Conservation (phyloP, 2,329 filamentous ascomycete genomes). For the Arachnomyces sp. region DNA sequence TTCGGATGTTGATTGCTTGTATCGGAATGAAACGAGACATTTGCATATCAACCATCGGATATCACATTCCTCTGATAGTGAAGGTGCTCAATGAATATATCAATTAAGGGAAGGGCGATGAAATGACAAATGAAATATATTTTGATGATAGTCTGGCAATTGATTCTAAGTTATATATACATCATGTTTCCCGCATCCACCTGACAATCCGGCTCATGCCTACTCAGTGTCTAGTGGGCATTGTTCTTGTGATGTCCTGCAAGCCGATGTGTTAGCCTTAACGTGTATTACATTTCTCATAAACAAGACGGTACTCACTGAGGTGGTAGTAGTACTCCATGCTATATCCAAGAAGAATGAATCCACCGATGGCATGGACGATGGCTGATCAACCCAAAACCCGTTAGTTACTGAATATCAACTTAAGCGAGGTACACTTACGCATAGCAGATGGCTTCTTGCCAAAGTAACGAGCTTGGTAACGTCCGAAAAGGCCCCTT, state of each 20-base stretch:
- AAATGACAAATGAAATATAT: constrained; percentile 10
- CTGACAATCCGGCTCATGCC: constrained; percentile 6
- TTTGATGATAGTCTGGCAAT: constrained; percentile 2
- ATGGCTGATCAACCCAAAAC: constrained; percentile 55
- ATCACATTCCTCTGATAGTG: background rate
- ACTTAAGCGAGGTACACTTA: constrained; percentile 47
- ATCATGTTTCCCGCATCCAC: constrained; percentile 24
- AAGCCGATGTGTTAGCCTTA: constrained; percentile 11
- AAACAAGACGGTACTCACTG: constrained; percentile 56
- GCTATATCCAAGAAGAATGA: constrained; percentile 80
- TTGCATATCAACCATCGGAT: too few relatives aligned
- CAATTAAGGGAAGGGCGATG: constrained; percentile 1
- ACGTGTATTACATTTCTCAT: constrained; percentile 7
- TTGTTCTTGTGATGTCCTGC: constrained; percentile 99
- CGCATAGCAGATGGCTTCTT: constrained; percentile 84
- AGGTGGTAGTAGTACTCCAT: constrained; percentile 99
- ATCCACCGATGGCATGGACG: constrained; percentile 71
- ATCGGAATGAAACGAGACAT: too few relatives aligned
- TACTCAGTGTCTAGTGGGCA: constrained; percentile 66
- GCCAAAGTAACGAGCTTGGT: constrained; percentile 84
- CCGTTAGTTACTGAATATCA: constrained; percentile 1
- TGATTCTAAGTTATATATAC: constrained; percentile 35
- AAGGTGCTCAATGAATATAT: too few relatives aligned
- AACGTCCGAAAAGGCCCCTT: constrained; percentile 76
- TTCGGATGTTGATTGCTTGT: too few relatives aligned